These are phyloP conservation scores for Leccinum pallidistipes DNA, from an alignment of 1,284 basidiomycete genomes.

Conservation along the genomic window DNA sequence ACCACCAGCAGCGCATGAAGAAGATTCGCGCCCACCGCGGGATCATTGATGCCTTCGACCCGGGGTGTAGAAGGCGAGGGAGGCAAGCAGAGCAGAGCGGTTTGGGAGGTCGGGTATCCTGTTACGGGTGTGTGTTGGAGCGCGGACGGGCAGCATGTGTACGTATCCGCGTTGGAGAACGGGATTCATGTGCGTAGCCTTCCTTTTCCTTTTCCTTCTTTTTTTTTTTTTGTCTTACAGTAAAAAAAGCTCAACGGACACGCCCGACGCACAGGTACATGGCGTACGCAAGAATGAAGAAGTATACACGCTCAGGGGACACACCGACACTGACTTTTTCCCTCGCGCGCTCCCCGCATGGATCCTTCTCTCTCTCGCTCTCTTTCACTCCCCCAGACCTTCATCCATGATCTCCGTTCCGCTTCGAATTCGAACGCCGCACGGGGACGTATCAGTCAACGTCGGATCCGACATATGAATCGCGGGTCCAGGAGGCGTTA, in stretches of 20 bases:
- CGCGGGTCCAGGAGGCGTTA: neutral
- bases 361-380: conserved; percentile 83
- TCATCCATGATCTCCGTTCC: conserved; percentile 89
- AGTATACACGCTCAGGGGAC: conserved; percentile 75
- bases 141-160: conserved; percentile 82
- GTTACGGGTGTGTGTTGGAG: conserved; percentile 92
- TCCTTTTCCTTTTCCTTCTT: neutral
- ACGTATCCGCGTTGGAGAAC: conserved; percentile 88
- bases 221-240: no score
- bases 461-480: neutral
- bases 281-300: conserved; percentile 82
- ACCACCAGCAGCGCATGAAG: conserved; percentile 70
- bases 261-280: conserved; percentile 57
- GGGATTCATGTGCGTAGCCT: conserved; percentile 77
- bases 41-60: conserved; percentile 85
- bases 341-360: conserved; percentile 84
- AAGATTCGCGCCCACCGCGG: conserved; percentile 84
- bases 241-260: no score
- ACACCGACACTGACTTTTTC: conserved; percentile 84
- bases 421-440: neutral
- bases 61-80: conserved; percentile 50
- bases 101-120: conserved; percentile 83
- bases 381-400: conserved; percentile 82
- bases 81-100: conserved; percentile 71
- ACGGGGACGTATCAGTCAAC: neutral